Evolutionary conservation across 2,329 filamentous ascomycete species (phyloP).

Genomic region (Stachybotrys echinatus): DNA sequence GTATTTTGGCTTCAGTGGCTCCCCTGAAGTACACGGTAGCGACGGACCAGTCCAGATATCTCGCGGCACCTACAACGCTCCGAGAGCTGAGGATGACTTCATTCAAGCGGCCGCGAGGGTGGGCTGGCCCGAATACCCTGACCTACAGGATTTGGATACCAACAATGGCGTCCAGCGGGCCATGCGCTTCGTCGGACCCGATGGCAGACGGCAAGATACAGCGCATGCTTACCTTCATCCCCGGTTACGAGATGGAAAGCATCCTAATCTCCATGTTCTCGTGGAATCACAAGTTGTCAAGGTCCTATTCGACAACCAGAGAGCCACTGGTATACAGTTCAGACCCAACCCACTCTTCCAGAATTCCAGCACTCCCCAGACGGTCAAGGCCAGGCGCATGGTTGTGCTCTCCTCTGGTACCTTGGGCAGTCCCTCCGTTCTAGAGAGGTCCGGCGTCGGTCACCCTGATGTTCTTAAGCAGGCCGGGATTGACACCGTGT

Average conservation of each 20-base stretch:
- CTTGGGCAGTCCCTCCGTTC: not conserved
- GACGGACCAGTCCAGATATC: slow-evolving; percentile 44
- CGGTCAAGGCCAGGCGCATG: not conserved
- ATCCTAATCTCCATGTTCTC: not conserved
- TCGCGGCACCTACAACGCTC: slow-evolving; percentile 35
- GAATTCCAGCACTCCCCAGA: not conserved
- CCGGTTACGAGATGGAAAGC: not conserved
- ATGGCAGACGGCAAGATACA: not conserved
- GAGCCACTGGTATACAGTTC: not conserved
- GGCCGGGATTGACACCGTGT: not conserved
- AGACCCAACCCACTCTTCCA: not conserved
- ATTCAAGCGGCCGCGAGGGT: slow-evolving; percentile 36
- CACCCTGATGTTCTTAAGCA: not conserved
- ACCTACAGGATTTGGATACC: slow-evolving; percentile 42
- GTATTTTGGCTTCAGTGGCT: slow-evolving; percentile 37
- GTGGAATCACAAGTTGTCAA: not conserved
- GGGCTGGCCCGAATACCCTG: slow-evolving; percentile 40
- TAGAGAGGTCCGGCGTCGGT: not conserved
- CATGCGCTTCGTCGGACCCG: slow-evolving; percentile 15
- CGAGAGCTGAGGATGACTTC: slow-evolving; percentile 34
- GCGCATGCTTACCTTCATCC: not conserved
- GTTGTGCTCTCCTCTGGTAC: not conserved
- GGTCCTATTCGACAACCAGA: not conserved
- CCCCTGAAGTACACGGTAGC: slow-evolving; percentile 38
- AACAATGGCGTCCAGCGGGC: slow-evolving; percentile 24